Evolutionary conservation across 371 early-diverging fungal species (phyloP).

Genomic region (Lichtheimia ornata): DNA sequence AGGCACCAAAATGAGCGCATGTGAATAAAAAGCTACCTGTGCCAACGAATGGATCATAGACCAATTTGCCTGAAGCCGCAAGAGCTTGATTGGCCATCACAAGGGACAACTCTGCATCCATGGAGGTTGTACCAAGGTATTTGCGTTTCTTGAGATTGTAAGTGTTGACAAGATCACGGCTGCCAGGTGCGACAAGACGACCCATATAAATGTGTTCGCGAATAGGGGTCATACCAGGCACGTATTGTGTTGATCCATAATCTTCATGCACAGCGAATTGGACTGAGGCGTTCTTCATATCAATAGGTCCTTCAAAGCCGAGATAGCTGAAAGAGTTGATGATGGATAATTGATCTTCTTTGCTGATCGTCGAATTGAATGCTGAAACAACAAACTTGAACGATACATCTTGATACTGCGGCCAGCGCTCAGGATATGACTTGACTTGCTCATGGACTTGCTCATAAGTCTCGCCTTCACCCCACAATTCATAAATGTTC

Average conservation of each 20-base stretch:
- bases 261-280: constrained; percentile 83
- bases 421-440: constrained; percentile 60
- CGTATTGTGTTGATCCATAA: constrained; percentile 54
- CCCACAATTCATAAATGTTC: constrained; percentile 82
- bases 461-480: constrained; percentile 62
- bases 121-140: constrained; percentile 94
- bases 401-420: constrained; percentile 59
- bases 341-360: constrained; percentile 69
- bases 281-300: constrained; percentile 81
- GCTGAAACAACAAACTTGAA: constrained; percentile 85
- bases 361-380: constrained; percentile 72
- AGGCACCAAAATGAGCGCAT: constrained; percentile 92
- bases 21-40: constrained; percentile 93
- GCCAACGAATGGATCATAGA: constrained; percentile 98
- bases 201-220: constrained; percentile 74
- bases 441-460: constrained; percentile 64
- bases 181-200: constrained; percentile 64
- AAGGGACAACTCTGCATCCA: constrained; percentile 97
- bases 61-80: constrained; percentile 73
- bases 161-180: constrained; percentile 71
- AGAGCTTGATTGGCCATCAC: constrained; percentile 96
- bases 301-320: constrained; percentile 76
- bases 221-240: constrained; percentile 24
- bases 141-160: constrained; percentile 92
- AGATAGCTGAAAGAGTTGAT: constrained; percentile 84